Evolutionary conservation across 345 rosid genomes (phyloP).

Genomic region (Acer negundo): DNA sequence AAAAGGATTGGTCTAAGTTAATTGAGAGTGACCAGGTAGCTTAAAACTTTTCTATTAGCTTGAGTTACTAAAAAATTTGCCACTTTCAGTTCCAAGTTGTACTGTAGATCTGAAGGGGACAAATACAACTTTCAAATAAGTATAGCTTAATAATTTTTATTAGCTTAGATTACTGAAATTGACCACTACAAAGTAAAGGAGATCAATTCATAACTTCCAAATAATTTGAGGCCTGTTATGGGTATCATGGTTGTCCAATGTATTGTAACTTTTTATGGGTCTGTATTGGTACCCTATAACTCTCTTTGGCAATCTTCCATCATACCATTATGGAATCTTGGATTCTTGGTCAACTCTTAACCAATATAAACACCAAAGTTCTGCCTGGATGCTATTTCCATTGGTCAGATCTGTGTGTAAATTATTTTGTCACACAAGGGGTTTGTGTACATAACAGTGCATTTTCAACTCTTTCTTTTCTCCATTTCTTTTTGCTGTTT

Average conservation of each 20-base stretch:
- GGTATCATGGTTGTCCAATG: background rate
- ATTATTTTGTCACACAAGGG: no score
- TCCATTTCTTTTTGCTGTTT: no score
- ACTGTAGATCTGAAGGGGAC: constrained; percentile 1
- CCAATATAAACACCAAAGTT: background rate
- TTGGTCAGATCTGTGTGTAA: background rate
- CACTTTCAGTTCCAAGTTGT: background rate
- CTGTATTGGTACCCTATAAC: background rate
- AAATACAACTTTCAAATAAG: background rate
- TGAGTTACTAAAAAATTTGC: background rate
- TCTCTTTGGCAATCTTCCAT: background rate
- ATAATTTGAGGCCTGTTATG: background rate
- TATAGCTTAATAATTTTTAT: background rate
- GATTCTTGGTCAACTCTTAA: background rate
- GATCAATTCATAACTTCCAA: no score
- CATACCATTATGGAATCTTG: background rate
- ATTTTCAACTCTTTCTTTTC: no score
- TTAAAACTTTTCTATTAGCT: background rate
- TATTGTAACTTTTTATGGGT: background rate
- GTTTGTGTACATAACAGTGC: no score
- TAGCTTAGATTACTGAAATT: background rate
- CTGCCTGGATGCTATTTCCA: background rate
- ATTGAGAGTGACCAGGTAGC: constrained; percentile 82
- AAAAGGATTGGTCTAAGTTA: constrained; percentile 68
- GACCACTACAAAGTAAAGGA: background rate